Evolutionary conservation across 805 yeast genomes (phyloP), one percentile per base, ranked within the genome.

Genomic region (Soucietia sequanensis): DNA sequence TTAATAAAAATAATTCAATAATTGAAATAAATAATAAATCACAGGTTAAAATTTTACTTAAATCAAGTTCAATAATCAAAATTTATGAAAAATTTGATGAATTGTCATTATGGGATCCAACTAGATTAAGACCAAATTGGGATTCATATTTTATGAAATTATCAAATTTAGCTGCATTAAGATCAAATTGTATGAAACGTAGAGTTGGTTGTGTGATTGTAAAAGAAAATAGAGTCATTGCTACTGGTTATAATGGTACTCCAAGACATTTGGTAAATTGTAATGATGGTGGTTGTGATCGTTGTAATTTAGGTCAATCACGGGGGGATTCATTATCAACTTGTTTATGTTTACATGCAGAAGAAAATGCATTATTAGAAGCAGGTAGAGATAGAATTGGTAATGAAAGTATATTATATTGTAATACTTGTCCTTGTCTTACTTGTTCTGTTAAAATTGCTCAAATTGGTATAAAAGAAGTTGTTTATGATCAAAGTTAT

Each of bases 181-280:
- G 99, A 45, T 82, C 95, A 18, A 93, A 93, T 48, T 93, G 99
- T 65, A 93, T 93, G 98, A 93, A 93, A 59, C 68, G 99, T 39
- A 72, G 95, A 34, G 99, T 93, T 3, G 99, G 99, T 0, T 91
- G 98, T 60, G 98, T 93, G 6, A 76, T 93, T 12, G 96, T 88
- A 2, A 73, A 88, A 34, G 93, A 86, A 30, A 78, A 77, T 24
- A 69, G 97, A 37, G 95, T 93, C 18, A 74, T 93, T 17, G 93
- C 98, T 2, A 93, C 99, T 0, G 99, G 99, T 0, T 93, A 93
- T 60, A 93, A 93, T 52, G 99, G 99, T 2, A 93, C 99, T 0
- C 98, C 99, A 8, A 72, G 96, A 27, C 86, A 89, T 39, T 62
- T 88, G 49, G 67, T 70, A 17, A 93, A 93, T 50, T 93, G 99